Evolutionary conservation across 768 basidiomycete species (phyloP).

Genomic region (Tylopilus balloui): DNA sequence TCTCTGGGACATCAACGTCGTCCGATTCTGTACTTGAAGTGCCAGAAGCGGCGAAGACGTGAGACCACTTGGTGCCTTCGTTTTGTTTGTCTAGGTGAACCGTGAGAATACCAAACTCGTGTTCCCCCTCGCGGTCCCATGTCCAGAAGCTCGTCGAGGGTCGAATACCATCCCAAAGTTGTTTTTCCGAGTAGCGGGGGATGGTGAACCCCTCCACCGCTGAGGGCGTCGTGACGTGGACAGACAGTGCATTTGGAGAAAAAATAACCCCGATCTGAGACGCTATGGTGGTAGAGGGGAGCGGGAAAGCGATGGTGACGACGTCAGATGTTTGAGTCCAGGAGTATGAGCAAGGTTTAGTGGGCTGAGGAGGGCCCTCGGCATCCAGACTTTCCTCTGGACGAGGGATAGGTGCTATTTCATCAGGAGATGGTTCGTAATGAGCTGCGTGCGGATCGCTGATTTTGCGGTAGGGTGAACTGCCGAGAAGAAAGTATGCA

Average conservation of each 20-base stretch:
- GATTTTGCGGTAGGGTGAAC: conserved; percentile 48
- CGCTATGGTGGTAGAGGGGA: conserved; percentile 67
- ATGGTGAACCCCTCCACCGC: conserved; percentile 32
- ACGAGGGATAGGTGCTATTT: conserved; percentile 67
- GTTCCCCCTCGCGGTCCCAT: conserved; percentile 76
- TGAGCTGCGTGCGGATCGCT: conserved; percentile 29
- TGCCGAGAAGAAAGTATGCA: conserved; percentile 55
- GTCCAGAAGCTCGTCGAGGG: conserved; percentile 87
- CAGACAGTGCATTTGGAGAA: conserved; percentile 57
- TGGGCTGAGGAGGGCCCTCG: conserved; percentile 27
- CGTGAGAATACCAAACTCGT: conserved; percentile 64
- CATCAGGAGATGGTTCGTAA: conserved; percentile 61
- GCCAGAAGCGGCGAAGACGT: conserved; percentile 65
- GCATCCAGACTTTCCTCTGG: conserved; percentile 51
- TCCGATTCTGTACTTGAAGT: conserved; percentile 32
- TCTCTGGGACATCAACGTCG: conserved; percentile 77
- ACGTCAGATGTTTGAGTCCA: conserved; percentile 89
- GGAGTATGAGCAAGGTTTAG: conserved; percentile 76
- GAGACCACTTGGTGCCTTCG: conserved; percentile 80
- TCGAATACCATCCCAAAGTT: conserved; percentile 78
- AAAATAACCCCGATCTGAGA: conserved; percentile 64
- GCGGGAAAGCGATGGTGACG: conserved; percentile 76
- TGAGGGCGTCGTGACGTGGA: conserved; percentile 49
- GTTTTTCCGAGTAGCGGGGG: conserved; percentile 57
- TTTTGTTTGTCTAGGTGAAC: conserved; percentile 85